Evolutionary conservation across 169 alveolate genomes (phyloP), one percentile per base, ranked within the genome.

Genomic region (Plasmodium yoelii): DNA sequence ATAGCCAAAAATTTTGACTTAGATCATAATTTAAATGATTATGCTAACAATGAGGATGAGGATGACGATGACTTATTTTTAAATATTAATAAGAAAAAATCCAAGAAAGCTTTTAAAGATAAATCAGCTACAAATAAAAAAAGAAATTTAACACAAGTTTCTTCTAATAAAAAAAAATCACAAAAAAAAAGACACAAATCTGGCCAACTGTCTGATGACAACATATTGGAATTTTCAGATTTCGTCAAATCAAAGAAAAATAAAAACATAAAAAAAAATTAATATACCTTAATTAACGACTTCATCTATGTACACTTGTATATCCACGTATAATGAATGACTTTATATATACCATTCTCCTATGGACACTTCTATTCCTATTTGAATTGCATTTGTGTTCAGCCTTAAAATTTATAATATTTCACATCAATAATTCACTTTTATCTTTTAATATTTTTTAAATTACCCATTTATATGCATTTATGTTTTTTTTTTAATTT

Each of bases 1-100:
- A 77, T 77, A 15, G 15, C 65, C n/a, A 77, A 77, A 44, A 61
- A 77, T 77, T 77, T 63, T 64, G 77, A 77, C 47, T 34, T 77
- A 61, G 88, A 59, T 56, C 63, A 63, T 26, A 68, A 77, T 56
- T 24, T 77, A 19, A 69, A 63, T 57, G 75, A 63, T 8, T 68
- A 49, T 77, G 47, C 9, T 3, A 12, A 15, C 2, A 15, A 65
- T 39, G 59, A 65, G 7, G 42, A 34, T 34, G 42, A 65, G 0
- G 42, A 34, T 34, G 42, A n/a, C 2, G 15, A 61, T 8, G 26
- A 10, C 22, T 3, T 61, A 18, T 13, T 61, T 34, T 34, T 49
- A 69, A 69, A 10, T 5, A 46, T 26, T 6, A 15, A 69, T 7
- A 39, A 46, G 5, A 12, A 7, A 15, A 77, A 53, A 73, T 7